Conservation (phyloP, 1,139 yeast genomes). For the Arxiozyma bovina region DNA sequence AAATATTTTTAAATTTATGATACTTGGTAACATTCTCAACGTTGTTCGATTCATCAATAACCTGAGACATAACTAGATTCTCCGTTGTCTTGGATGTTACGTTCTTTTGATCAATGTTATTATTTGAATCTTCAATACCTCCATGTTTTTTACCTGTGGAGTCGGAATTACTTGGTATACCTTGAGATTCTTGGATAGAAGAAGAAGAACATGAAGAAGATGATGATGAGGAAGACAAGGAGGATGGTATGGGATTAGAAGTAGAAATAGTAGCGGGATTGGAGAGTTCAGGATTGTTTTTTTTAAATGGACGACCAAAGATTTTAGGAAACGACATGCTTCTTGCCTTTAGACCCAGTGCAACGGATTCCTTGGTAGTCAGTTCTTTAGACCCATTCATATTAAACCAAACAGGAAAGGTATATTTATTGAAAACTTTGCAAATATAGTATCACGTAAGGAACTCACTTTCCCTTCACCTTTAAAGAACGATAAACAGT, state of each 20-base stretch:
- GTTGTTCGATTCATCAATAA: background rate
- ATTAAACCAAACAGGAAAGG: background rate
- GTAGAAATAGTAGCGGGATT: background rate
- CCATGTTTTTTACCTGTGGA: background rate
- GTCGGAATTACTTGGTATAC: background rate
- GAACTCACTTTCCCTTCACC: no score
- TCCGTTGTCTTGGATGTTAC: background rate
- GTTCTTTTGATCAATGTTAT: background rate
- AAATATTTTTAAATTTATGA: conserved; percentile 13
- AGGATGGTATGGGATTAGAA: background rate
- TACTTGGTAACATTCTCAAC: conserved; percentile 11
- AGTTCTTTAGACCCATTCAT: background rate
- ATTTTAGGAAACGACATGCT: conserved; percentile 7
- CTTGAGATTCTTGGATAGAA: background rate
- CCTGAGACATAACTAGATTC: background rate
- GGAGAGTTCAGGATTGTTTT: background rate
- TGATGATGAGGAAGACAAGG: background rate
- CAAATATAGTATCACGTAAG: background rate
- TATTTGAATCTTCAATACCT: background rate
- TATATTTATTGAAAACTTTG: background rate
- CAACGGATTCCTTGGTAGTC: background rate
- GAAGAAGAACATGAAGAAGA: background rate
- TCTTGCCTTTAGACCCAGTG: conserved; percentile 1
- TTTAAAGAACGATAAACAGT: no score
- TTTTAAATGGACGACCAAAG: conserved; percentile 4